Evolutionary conservation across 1,139 yeast species (phyloP).

Genomic region (Meyerozyma guilliermondii): DNA sequence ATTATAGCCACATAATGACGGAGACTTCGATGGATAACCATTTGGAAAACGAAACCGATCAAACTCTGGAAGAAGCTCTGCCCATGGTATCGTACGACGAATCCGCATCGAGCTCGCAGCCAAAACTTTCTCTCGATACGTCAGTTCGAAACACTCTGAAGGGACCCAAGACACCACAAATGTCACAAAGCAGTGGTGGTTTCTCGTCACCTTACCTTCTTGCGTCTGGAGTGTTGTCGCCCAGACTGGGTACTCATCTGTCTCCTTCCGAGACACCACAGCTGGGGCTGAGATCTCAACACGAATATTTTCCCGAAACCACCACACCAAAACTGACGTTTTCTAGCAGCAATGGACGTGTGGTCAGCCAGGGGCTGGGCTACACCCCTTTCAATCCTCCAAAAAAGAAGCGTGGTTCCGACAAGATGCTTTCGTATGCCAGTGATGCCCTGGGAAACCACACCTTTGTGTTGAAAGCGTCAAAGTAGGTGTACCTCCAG

Average conservation of each 20-base stretch:
- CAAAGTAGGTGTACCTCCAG: conserved; percentile 1
- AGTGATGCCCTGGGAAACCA: conserved; percentile 41
- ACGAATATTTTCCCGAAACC: not conserved
- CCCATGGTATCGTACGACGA: conserved; percentile 1
- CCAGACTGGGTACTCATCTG: conserved; percentile 25
- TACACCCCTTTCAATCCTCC: conserved; percentile 6
- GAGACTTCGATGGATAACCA: not conserved
- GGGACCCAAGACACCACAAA: conserved; percentile 1
- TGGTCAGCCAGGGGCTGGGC: conserved; percentile 16
- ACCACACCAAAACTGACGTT: conserved; percentile 20
- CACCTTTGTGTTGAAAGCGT: conserved; percentile 35
- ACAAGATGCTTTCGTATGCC: conserved; percentile 37
- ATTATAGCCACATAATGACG: conserved; percentile 1
- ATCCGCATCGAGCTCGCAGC: not conserved
- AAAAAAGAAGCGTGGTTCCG: conserved; percentile 21
- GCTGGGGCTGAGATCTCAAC: not conserved
- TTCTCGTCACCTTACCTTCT: conserved; percentile 58
- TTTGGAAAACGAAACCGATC: not conserved
- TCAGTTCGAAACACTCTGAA: not conserved
- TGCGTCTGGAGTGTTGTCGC: conserved; percentile 53
- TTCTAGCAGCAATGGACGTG: conserved; percentile 21
- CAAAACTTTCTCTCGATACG: not conserved
- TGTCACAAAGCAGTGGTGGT: conserved; percentile 20
- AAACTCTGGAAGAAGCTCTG: conserved; percentile 1
- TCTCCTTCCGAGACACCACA: not conserved